These are phyloP conservation scores for Cryphonectria japonica DNA, from an alignment of 2,329 filamentous ascomycete genomes.

Conservation along the genomic window DNA sequence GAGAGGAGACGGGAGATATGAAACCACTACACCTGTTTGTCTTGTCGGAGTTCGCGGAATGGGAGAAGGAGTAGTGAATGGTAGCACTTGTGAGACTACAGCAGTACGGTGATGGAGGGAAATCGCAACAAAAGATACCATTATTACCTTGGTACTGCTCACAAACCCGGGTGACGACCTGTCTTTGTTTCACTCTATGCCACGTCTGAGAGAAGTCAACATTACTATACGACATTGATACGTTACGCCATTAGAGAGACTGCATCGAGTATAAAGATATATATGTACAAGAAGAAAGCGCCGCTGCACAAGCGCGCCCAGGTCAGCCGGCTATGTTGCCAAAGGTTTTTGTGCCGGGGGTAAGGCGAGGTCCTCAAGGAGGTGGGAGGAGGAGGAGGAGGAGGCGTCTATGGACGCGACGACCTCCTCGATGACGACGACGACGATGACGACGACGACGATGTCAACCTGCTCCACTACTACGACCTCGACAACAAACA, in stretches of 20 bases:
- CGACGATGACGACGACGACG: neutral
- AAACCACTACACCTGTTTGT: neutral
- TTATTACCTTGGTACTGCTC: neutral
- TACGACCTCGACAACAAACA: neutral
- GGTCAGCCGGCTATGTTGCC: neutral
- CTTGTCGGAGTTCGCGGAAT: neutral
- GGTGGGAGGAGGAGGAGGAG: neutral
- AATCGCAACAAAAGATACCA: neutral
- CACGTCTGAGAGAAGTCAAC: neutral
- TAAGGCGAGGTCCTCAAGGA: neutral
- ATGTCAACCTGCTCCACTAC: neutral
- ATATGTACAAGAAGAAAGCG: constrained; percentile 2
- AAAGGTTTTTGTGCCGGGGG: neutral
- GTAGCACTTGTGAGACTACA: neutral
- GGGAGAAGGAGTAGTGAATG: neutral
- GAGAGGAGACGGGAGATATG: neutral
- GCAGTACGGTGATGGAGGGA: neutral
- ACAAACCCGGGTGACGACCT: neutral
- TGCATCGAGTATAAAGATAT: neutral
- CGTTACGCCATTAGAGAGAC: constrained; percentile 2
- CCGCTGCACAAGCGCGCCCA: neutral
- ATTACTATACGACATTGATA: neutral
- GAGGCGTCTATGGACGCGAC: neutral
- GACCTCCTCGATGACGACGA: neutral
- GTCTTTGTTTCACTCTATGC: neutral